phyloP scores from a whole-genome alignment of 495 filamentous ascomycete species.

The Letharia columbiana region DNA sequence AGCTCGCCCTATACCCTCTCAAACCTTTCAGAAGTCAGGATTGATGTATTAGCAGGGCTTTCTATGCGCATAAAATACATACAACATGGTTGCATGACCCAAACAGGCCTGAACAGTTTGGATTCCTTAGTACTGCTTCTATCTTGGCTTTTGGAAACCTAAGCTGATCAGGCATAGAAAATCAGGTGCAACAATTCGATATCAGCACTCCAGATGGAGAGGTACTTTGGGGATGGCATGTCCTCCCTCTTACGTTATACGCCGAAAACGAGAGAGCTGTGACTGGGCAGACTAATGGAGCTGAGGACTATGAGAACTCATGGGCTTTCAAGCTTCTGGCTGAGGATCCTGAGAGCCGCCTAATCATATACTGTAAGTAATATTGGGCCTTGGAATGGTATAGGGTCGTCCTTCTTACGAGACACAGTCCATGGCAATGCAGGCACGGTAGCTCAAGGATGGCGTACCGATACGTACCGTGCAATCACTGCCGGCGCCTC shows the following conservation, averaged over 20 bases:
- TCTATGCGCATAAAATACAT: conserved; percentile 71
- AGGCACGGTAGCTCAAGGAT: conserved; percentile 44
- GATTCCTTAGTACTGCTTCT: conserved; percentile 58
- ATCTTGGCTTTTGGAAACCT: not conserved
- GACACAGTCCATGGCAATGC: conserved; percentile 41
- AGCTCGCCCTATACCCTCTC: conserved; percentile 4
- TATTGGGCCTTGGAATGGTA: not conserved
- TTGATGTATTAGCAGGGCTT: conserved; percentile 41
- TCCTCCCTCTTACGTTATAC: conserved; percentile 49
- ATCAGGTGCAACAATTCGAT: conserved; percentile 53
- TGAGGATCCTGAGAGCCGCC: conserved; percentile 45
- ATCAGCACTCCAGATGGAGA: conserved; percentile 50
- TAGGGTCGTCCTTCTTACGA: not conserved
- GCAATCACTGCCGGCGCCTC: conserved; percentile 31
- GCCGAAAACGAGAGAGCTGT: conserved; percentile 41
- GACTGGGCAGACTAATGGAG: conserved; percentile 34
- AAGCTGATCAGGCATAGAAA: conserved; percentile 31
- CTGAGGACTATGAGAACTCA: conserved; percentile 38
- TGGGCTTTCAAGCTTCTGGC: conserved; percentile 45
- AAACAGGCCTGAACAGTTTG: conserved; percentile 66
- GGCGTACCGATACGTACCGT: conserved; percentile 44
- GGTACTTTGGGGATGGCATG: conserved; percentile 52
- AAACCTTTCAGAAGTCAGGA: not conserved
- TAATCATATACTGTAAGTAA: conserved; percentile 50
- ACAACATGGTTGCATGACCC: conserved; percentile 59